A percentile compares a stretch with the other conserved stretches of the same genome.
These are phyloP conservation scores for Saccharomycopsis fermentans DNA, from an alignment of 805 yeast genomes.

Conservation along the genomic window DNA sequence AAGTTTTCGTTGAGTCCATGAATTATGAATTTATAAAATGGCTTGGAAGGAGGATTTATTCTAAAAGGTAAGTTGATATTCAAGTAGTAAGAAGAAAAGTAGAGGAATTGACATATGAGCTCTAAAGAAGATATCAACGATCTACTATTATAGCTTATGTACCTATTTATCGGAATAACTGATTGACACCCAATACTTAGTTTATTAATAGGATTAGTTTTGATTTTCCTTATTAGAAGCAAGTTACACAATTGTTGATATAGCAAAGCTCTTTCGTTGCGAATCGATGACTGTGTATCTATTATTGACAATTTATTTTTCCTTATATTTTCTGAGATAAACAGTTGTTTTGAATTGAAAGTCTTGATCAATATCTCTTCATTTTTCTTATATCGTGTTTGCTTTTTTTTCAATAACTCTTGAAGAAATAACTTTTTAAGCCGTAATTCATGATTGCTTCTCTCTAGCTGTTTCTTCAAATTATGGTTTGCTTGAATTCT, in stretches of 20 bases:
- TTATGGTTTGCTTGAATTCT: neutral
- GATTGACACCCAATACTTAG: constrained; percentile 12
- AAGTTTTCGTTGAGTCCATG: constrained; percentile 15
- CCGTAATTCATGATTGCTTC: neutral
- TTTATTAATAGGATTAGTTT: neutral
- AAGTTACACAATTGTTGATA: neutral
- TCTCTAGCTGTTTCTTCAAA: neutral
- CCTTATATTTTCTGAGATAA: neutral
- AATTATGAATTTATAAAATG: constrained; percentile 1
- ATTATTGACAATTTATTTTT: neutral
- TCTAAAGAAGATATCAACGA: constrained; percentile 10
- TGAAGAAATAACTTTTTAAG: neutral
- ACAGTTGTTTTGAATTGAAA: neutral
- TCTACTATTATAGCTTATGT: constrained; percentile 2
- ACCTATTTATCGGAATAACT: constrained; percentile 10
- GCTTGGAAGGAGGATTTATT: constrained; percentile 6
- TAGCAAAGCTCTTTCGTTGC: neutral
- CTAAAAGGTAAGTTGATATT: constrained; percentile 12
- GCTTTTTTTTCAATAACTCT: constrained; percentile 2
- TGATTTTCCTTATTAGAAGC: neutral
- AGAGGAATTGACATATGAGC: constrained; percentile 12
- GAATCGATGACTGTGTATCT: neutral
- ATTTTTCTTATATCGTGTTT: neutral
- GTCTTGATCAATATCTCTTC: neutral
- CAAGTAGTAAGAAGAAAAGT: constrained; percentile 10